These are phyloP conservation scores for Metschnikowia similis DNA, from an alignment of 805 yeast species.

Conservation along the genomic window DNA sequence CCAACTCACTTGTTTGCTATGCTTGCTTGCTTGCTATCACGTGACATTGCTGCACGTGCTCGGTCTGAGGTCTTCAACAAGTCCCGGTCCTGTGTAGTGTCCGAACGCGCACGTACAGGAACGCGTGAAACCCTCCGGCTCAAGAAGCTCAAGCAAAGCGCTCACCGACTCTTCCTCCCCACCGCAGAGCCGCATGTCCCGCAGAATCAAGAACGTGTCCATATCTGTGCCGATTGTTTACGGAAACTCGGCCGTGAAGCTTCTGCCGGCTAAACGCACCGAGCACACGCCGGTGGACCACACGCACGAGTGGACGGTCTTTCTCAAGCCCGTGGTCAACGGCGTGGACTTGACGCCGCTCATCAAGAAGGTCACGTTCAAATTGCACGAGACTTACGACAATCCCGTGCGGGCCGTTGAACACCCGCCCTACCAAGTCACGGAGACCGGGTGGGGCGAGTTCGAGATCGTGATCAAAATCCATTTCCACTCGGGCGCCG, in stretches of 20 bases:
- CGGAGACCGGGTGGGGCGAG: conserved; percentile 99
- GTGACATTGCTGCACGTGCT: no score
- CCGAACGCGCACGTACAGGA: no score
- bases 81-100: no score
- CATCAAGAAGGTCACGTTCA: conserved; percentile 88
- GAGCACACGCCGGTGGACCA: conserved; percentile 79
- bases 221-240: conserved; percentile 75
- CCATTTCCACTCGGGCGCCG: conserved; percentile 78
- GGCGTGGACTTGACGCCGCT: conserved; percentile 77
- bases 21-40: no score
- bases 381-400: conserved; percentile 90
- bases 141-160: no score
- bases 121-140: no score
- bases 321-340: conserved; percentile 65
- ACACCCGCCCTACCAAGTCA: conserved; percentile 86
- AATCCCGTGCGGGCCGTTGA: conserved; percentile 85
- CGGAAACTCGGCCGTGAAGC: conserved; percentile 75
- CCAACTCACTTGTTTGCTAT: no score
- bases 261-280: conserved; percentile 41
- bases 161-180: neutral
- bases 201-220: conserved; percentile 36
- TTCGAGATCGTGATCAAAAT: conserved; percentile 88
- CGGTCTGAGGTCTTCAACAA: no score
- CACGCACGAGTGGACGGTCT: conserved; percentile 94
- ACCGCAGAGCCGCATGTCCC: conserved; percentile 12